A percentile compares a stretch with the other conserved stretches of the same genome.
Conservation (phyloP, 169 alveolate genomes). For the Prorocentrum cordatum region DNA sequence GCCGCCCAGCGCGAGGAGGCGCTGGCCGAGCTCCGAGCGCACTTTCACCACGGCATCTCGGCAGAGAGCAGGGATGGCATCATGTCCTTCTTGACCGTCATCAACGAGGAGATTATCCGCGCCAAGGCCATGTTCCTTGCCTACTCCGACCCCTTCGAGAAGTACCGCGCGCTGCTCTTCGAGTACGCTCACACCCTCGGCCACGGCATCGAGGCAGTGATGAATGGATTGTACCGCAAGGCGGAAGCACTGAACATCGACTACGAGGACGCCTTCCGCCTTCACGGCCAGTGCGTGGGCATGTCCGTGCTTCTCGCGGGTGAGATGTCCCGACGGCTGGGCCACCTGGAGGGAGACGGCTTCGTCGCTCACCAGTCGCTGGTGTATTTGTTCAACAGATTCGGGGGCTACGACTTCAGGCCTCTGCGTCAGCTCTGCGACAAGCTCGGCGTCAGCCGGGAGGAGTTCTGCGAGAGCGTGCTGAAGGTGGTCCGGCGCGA, state of each 20-base stretch:
- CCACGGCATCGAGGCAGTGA: constrained; percentile 48
- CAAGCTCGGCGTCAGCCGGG: too few species aligned
- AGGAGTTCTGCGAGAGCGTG: too few species aligned
- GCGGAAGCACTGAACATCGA: too few species aligned
- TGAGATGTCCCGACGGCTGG: constrained; percentile 60
- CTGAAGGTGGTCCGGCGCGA: too few species aligned
- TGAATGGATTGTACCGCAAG: too few species aligned
- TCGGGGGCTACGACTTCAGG: constrained; percentile 48
- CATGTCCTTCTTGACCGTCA: too few species aligned
- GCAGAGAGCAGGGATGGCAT: too few species aligned
- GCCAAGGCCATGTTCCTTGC: constrained; percentile 67
- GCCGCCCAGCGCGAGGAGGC: too few species aligned
- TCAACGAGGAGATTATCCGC: constrained; percentile 47
- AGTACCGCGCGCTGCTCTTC: constrained; percentile 53
- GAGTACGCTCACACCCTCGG: constrained; percentile 66
- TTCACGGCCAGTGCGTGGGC: constrained; percentile 63
- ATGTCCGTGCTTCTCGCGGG: constrained; percentile 57
- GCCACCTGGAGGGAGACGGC: constrained; percentile 29
- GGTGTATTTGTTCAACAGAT: constrained; percentile 48
- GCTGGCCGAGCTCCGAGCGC: too few species aligned
- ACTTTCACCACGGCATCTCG: too few species aligned
- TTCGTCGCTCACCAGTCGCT: constrained; percentile 40
- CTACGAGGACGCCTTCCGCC: constrained; percentile 40
- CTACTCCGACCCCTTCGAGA: constrained; percentile 57
- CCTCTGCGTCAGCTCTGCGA: too few species aligned